phyloP scores from a whole-genome alignment of 768 basidiomycete genomes.

The Mycena crocata region DNA sequence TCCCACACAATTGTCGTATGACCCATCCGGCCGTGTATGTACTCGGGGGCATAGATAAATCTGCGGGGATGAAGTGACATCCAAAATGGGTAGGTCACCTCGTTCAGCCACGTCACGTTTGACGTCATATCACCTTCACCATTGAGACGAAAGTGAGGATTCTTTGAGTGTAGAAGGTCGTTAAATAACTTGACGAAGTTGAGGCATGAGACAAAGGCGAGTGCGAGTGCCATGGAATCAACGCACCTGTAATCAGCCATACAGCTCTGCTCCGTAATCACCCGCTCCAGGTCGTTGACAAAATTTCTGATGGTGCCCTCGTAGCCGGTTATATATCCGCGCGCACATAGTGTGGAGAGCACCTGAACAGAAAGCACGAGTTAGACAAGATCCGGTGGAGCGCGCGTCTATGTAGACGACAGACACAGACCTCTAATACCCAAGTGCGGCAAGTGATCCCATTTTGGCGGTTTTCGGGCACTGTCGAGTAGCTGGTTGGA shows the following conservation, averaged over 20 bases:
- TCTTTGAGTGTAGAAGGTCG: slow-evolving; percentile 17
- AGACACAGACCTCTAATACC: too few relatives aligned
- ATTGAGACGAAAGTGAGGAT: slow-evolving; percentile 20
- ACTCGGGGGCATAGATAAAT: too few relatives aligned
- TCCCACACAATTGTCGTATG: too few relatives aligned
- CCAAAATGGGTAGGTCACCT: too few relatives aligned
- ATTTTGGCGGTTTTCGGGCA: slow-evolving; percentile 31
- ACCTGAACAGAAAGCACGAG: too few relatives aligned
- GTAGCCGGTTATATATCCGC: slow-evolving; percentile 25
- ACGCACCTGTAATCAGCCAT: slow-evolving; percentile 21
- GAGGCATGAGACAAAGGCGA: neutral
- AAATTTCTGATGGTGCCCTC: slow-evolving; percentile 22
- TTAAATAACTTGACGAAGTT: slow-evolving; percentile 17
- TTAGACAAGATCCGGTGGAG: too few relatives aligned
- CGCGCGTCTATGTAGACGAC: too few relatives aligned
- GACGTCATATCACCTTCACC: slow-evolving; percentile 28
- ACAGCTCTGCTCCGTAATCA: slow-evolving; percentile 16
- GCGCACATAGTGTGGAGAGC: slow-evolving; percentile 31
- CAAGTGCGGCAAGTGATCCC: slow-evolving; percentile 39
- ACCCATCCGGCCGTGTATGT: too few relatives aligned
- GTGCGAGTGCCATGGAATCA: neutral
- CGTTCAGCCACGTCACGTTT: too few relatives aligned
- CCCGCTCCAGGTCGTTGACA: slow-evolving; percentile 26
- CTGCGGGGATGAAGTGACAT: too few relatives aligned
- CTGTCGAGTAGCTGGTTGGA: slow-evolving; percentile 34